A percentile compares a stretch with the other conserved stretches of the same genome.
phyloP scores from a whole-genome alignment of 192 early-diverging fungal species.

The Pecoramyces ruminantium region DNA sequence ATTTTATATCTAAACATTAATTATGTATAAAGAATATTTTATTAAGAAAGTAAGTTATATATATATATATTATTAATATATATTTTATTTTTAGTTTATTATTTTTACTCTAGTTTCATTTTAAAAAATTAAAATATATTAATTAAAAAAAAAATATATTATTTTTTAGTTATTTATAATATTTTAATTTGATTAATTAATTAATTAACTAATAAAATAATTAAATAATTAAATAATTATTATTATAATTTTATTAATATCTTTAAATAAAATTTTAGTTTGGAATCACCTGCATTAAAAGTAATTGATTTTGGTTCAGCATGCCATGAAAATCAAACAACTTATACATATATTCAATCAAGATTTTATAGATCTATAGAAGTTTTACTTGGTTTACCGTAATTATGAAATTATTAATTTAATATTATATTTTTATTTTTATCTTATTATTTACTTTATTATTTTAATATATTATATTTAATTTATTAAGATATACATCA shows the following conservation, averaged over 20 bases:
- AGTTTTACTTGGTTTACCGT: conserved; percentile 78
- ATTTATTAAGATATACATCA: conserved; percentile 41
- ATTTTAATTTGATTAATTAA: too few relatives aligned
- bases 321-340: conserved; percentile 83
- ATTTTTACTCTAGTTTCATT: too few relatives aligned
- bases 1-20: too few relatives aligned
- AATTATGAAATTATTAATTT: conserved; percentile 2
- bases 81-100: too few relatives aligned
- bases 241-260: too few relatives aligned
- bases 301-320: conserved; percentile 99
- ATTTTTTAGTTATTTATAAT: too few relatives aligned
- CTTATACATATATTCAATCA: conserved; percentile 96
- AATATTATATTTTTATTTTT: neutral
- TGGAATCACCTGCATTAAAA: conserved; percentile 84
- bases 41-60: conserved; percentile 56
- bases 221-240: too few relatives aligned
- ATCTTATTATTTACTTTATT: neutral
- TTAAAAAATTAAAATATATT: too few relatives aligned
- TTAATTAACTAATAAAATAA: too few relatives aligned
- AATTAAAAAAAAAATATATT: too few relatives aligned
- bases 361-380: conserved; percentile 94
- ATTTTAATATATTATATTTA: neutral
- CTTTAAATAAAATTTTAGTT: conserved; percentile 26
- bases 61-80: too few relatives aligned
- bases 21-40: conserved; percentile 50